Base-by-base conservation (phyloP, 495 filamentous ascomycete species). In the Penicillium longicatenatum region DNA sequence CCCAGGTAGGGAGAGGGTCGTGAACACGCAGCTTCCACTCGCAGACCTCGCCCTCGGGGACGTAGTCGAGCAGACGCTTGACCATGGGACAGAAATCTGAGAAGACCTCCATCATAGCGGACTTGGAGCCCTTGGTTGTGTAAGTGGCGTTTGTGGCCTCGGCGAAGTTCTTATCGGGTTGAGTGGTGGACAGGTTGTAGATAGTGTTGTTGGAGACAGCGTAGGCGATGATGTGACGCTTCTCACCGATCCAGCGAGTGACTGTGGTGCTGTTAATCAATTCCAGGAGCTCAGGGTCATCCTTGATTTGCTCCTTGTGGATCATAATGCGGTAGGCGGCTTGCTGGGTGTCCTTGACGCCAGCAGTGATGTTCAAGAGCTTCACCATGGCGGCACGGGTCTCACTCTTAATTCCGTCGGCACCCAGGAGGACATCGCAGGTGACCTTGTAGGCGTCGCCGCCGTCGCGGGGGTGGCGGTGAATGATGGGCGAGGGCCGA, bases 311-410 rank as follows among this genome's bases (percentile, higher is more conserved):
- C 43, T 82, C 77, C 16, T 86, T 83, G 52, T 78, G 80, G 56
- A 93, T 83, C 86, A 93, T 89, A 75, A 94, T 92, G 14, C 89
- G 83, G 79, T 92, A 93, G n/a, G 89, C 90, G 16, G 89, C 89
- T 66, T 93, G 86, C 30, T 88, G 78, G 31, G 86, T 92, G 65
- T 92, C 88, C 54, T 84, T 78, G 68, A 89, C 83, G 51, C 82
- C 75, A 22, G 82, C 82, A 9, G 77, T 59, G 60, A 82, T 72
- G 57, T 79, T 74, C 6, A 89, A 73, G 17, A 70, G 59, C 50
- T 78, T 73, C 16, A 91, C 80, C 79, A 93, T 84, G 39, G 79
- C 75, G 9, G 77, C 72, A 26, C 88, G 86, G 45, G 86, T 83
- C 46, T 70, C 53, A 55, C 80, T 84, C 71, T 91, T 92, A 69